Conservation (phyloP, 1,284 basidiomycete species). For the Uromyces viciae-fabae region DNA sequence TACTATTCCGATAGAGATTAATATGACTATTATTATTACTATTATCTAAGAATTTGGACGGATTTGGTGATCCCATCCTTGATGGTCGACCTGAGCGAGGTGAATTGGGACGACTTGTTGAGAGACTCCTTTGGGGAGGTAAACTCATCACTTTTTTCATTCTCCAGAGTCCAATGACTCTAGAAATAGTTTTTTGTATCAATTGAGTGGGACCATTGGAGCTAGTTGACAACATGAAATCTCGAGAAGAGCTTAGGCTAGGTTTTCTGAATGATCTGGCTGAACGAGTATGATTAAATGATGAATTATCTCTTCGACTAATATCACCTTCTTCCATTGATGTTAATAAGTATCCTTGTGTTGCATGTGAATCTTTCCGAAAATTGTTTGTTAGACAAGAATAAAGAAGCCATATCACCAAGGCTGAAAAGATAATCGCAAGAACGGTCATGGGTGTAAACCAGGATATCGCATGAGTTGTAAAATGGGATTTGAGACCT, state of each 20-base stretch:
- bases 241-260: slow-evolving; percentile 4
- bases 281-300: not conserved
- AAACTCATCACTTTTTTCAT: not conserved
- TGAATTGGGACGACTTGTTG: not conserved
- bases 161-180: not conserved
- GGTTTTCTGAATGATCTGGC: not conserved
- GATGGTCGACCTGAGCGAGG: not conserved
- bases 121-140: not conserved
- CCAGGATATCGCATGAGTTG: slow-evolving; percentile 17
- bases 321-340: slow-evolving; percentile 39
- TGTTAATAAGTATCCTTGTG: slow-evolving; percentile 23
- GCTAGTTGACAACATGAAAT: not conserved
- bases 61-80: slow-evolving; percentile 3
- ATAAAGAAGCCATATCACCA: slow-evolving; percentile 29
- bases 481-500: not conserved
- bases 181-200: slow-evolving; percentile 21
- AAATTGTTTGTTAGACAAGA: slow-evolving; percentile 1
- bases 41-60: not conserved
- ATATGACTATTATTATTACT: not conserved
- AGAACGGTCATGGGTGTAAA: slow-evolving; percentile 26
- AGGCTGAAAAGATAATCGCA: not conserved
- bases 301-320: not conserved
- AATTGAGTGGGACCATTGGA: not conserved
- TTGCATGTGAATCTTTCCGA: not conserved
- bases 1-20: not conserved